phyloP scores from a whole-genome alignment of 352 stramenopile species.

The Globisporangium yorkense region DNA sequence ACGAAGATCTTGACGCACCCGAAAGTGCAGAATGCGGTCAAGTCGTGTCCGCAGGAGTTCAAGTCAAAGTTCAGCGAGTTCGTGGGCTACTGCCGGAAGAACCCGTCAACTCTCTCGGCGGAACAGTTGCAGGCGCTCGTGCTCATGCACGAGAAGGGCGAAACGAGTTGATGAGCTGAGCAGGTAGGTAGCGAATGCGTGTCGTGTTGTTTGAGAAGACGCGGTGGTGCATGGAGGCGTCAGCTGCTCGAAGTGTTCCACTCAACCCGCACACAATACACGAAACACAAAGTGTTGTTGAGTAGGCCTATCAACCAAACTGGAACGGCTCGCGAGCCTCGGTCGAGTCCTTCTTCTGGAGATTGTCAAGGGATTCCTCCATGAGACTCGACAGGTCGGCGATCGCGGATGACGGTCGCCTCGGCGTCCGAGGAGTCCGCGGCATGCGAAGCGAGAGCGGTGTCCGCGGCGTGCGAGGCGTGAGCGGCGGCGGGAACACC shows the following conservation, averaged over 20 bases:
- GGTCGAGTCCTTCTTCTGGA: slow-evolving; percentile 49
- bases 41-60: slow-evolving; percentile 68
- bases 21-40: slow-evolving; percentile 81
- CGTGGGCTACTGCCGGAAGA: slow-evolving; percentile 63
- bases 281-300: not conserved
- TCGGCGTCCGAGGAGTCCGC: slow-evolving; percentile 11
- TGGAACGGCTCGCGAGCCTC: not conserved
- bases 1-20: slow-evolving; percentile 75
- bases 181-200: not conserved
- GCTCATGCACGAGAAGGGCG: slow-evolving; percentile 34
- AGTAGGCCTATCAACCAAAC: slow-evolving; percentile 1
- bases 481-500: slow-evolving; percentile 32
- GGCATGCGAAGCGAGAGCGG: slow-evolving; percentile 8
- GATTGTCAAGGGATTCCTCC: slow-evolving; percentile 64
- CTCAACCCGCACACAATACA: not conserved
- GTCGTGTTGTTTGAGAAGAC: not conserved
- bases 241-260: no score
- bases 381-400: slow-evolving; percentile 71
- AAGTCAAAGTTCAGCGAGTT: slow-evolving; percentile 73
- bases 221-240: not conserved
- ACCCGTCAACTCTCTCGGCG: slow-evolving; percentile 39
- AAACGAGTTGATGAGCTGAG: slow-evolving; percentile 1
- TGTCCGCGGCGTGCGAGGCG: slow-evolving; percentile 3
- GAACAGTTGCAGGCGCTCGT: slow-evolving; percentile 63
- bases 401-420: slow-evolving; percentile 61